phyloP scores from a whole-genome alignment of 352 stramenopile genomes.

The Thalassiosira mediterranea region DNA sequence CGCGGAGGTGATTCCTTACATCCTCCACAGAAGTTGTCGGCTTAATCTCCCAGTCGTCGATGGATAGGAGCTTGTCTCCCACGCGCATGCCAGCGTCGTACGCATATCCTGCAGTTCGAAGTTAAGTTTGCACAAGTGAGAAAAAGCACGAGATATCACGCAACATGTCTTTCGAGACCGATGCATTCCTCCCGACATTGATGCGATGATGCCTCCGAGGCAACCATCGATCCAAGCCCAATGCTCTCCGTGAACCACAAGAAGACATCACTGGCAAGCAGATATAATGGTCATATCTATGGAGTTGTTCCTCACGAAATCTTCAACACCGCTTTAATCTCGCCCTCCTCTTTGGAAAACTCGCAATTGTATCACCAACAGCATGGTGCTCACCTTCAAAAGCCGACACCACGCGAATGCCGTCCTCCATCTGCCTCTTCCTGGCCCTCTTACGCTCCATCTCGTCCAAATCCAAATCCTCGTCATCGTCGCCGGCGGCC shows the following conservation, averaged over 20 bases:
- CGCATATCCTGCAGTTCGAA: conserved; percentile 59
- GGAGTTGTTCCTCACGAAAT: no score
- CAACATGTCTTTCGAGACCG: no score
- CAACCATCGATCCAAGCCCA: no score
- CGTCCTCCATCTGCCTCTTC: conserved; percentile 60
- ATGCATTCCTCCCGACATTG: no score
- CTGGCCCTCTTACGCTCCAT: conserved; percentile 40
- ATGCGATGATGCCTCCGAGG: no score
- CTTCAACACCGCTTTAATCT: no score
- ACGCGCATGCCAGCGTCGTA: conserved; percentile 83
- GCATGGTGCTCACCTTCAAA: conserved; percentile 80
- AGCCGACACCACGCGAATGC: conserved; percentile 81
- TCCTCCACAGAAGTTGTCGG: conserved; percentile 75
- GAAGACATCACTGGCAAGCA: no score
- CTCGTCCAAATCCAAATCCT: conserved; percentile 41
- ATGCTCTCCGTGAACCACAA: no score
- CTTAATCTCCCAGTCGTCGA: conserved; percentile 69
- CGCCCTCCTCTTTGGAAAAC: neutral
- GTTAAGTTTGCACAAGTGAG: neutral
- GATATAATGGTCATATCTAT: no score
- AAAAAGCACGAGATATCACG: no score
- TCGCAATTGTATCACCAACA: neutral
- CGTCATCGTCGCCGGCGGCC: conserved; percentile 52
- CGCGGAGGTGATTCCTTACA: conserved; percentile 85
- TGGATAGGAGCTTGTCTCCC: conserved; percentile 79